phyloP scores from a whole-genome alignment of 208 protist genomes.

The Wallacemonas sp. region DNA sequence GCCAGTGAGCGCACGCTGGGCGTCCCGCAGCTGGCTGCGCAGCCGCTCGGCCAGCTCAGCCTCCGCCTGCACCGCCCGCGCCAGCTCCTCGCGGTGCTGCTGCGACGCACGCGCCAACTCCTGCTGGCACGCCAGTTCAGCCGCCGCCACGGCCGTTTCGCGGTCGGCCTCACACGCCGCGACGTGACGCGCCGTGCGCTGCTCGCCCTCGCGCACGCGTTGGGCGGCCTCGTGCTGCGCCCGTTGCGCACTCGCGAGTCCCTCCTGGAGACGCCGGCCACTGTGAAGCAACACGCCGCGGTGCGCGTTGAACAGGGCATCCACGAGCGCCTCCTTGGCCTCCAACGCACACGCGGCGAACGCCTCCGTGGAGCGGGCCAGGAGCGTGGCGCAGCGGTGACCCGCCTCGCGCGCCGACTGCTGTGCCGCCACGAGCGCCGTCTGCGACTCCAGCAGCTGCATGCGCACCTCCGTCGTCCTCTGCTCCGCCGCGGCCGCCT shows the following conservation, averaged over 20 bases:
- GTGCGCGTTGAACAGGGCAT: constrained; percentile 15
- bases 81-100: constrained; percentile 20
- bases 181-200: constrained; percentile 19
- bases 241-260: constrained; percentile 21
- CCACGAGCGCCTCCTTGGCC: constrained; percentile 22
- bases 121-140: constrained; percentile 23
- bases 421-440: constrained; percentile 16
- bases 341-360: constrained; percentile 39
- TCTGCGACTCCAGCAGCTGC: constrained; percentile 32
- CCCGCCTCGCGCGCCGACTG: constrained; percentile 22
- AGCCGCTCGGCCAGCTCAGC: constrained; percentile 18
- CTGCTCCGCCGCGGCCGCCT: constrained; percentile 29
- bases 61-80: constrained; percentile 18
- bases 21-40: constrained; percentile 20
- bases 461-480: constrained; percentile 17
- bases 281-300: constrained; percentile 17
- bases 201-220: constrained; percentile 17
- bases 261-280: constrained; percentile 2
- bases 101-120: constrained; percentile 15
- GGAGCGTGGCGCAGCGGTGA: constrained; percentile 17
- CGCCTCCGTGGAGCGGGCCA: constrained; percentile 15
- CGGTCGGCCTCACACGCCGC: constrained; percentile 16
- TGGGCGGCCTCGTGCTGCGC: not conserved
- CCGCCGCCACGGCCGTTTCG: constrained; percentile 16
- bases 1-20: constrained; percentile 1